Evolutionary conservation across 2,329 filamentous ascomycete genomes (phyloP).

Genomic region (Mariannaea sp.): DNA sequence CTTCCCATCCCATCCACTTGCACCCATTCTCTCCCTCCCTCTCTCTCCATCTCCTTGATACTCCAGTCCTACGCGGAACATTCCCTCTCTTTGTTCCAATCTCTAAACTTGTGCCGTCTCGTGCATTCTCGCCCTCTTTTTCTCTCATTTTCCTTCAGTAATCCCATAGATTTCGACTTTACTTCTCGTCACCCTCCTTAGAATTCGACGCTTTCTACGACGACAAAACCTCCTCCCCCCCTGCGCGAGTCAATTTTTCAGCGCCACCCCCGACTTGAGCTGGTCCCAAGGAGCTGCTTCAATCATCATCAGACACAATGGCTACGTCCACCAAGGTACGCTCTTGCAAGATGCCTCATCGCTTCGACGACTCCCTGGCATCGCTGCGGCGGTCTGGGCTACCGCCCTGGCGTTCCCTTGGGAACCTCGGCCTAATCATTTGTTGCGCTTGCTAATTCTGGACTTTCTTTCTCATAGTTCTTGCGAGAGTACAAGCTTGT

Average conservation of each 20-base stretch:
- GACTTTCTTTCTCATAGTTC: constrained; percentile 58
- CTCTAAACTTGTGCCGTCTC: constrained; percentile 9
- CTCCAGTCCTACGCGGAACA: constrained; percentile 14
- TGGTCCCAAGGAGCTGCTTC: constrained; percentile 28
- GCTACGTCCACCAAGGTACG: constrained; percentile 45
- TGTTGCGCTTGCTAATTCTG: constrained; percentile 26
- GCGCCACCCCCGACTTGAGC: constrained; percentile 21
- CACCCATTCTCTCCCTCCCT: constrained; percentile 13
- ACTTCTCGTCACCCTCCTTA: constrained; percentile 21
- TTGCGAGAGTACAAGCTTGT: constrained; percentile 94
- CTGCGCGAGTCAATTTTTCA: constrained; percentile 28
- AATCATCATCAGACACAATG: constrained; percentile 37
- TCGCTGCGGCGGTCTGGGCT: neutral
- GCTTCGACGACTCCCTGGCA: neutral
- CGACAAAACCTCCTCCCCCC: constrained; percentile 20
- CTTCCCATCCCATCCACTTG: constrained; percentile 12
- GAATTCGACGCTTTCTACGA: constrained; percentile 25
- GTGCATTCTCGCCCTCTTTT: constrained; percentile 4
- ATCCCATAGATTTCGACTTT: constrained; percentile 9
- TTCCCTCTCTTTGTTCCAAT: constrained; percentile 21
- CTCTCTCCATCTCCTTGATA: constrained; percentile 12
- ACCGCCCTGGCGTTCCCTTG: neutral
- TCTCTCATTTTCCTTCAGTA: constrained; percentile 3
- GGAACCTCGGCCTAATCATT: neutral
- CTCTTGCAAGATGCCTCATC: neutral